phyloP scores from a whole-genome alignment of 441 rosid genomes.

The Populus hybrid region DNA sequence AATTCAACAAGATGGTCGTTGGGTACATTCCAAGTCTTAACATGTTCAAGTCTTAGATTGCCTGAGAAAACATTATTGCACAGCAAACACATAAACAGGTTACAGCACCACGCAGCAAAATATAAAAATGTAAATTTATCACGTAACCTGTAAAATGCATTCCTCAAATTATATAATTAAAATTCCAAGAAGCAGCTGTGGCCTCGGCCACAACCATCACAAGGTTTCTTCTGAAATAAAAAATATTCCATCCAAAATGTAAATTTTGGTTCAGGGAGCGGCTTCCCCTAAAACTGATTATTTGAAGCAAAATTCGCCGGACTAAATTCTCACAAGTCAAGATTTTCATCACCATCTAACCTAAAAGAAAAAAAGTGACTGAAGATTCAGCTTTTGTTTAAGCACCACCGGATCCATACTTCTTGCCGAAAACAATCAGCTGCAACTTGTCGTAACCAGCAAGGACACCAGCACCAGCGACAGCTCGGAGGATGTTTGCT shows the following conservation, averaged over 20 bases:
- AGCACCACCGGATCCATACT: conserved; percentile 77
- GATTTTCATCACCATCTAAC: conserved; percentile 37
- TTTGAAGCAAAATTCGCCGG: conserved; percentile 19
- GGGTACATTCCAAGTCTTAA: too few species aligned
- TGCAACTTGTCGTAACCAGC: conserved; percentile 93
- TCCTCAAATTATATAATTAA: background rate
- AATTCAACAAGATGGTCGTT: background rate
- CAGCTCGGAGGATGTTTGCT: conserved; percentile 88
- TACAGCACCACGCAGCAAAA: background rate
- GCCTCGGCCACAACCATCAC: conserved; percentile 20
- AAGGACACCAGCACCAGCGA: conserved; percentile 95
- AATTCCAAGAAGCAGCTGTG: conserved; percentile 15
- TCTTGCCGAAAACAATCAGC: conserved; percentile 76
- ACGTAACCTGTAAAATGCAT: background rate
- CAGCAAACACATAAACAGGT: too few species aligned
- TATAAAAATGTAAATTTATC: background rate
- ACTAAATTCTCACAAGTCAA: conserved; percentile 9
- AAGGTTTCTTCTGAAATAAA: conserved; percentile 15
- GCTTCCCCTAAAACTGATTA: conserved; percentile 28
- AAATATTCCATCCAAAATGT: conserved; percentile 29
- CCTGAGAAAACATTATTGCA: background rate
- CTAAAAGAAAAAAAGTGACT: background rate
- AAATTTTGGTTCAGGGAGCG: conserved; percentile 25
- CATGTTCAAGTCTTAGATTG: background rate
- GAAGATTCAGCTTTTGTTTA: conserved; percentile 6